Conservation (phyloP, 164 flowering plant species). For the Berberis thunbergii region DNA sequence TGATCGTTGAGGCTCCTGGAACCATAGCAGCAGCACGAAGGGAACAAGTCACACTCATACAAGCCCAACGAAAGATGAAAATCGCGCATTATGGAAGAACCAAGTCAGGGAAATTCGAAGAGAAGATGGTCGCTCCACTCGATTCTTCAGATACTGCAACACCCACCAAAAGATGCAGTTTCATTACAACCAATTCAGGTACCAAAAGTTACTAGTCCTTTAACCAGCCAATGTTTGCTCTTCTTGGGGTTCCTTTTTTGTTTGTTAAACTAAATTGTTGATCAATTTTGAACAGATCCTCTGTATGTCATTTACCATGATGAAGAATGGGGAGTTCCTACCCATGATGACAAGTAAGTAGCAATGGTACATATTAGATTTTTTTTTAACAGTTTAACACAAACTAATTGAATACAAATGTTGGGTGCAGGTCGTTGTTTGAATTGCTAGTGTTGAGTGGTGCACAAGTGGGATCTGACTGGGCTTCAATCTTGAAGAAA, state of each 20-base stretch:
- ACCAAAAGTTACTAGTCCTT: background rate
- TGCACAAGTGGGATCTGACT: conserved; percentile 87
- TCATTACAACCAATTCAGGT: conserved; percentile 87
- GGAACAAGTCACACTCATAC: conserved; percentile 56
- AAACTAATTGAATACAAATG: too few relatives aligned
- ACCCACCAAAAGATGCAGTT: conserved; percentile 56
- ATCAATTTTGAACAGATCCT: conserved; percentile 42
- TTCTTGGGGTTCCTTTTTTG: background rate
- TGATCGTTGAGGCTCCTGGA: conserved; percentile 60
- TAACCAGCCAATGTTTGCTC: background rate
- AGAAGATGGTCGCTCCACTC: conserved; percentile 22
- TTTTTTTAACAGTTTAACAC: too few relatives aligned
- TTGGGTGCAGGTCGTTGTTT: conserved; percentile 51
- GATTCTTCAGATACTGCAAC: conserved; percentile 12
- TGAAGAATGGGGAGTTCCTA: conserved; percentile 95
- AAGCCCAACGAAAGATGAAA: conserved; percentile 63
- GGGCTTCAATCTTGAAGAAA: conserved; percentile 83
- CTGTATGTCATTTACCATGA: conserved; percentile 85
- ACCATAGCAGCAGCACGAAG: conserved; percentile 79
- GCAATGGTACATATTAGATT: too few relatives aligned
- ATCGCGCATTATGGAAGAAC: conserved; percentile 90
- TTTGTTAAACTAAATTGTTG: background rate
- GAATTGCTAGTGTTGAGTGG: conserved; percentile 71
- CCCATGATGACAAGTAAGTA: conserved; percentile 74
- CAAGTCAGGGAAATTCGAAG: conserved; percentile 43